A percentile compares a stretch with the other conserved stretches of the same genome.
phyloP scores from a whole-genome alignment of 2,329 filamentous ascomycete species.

The Diaporthe aspalathi region DNA sequence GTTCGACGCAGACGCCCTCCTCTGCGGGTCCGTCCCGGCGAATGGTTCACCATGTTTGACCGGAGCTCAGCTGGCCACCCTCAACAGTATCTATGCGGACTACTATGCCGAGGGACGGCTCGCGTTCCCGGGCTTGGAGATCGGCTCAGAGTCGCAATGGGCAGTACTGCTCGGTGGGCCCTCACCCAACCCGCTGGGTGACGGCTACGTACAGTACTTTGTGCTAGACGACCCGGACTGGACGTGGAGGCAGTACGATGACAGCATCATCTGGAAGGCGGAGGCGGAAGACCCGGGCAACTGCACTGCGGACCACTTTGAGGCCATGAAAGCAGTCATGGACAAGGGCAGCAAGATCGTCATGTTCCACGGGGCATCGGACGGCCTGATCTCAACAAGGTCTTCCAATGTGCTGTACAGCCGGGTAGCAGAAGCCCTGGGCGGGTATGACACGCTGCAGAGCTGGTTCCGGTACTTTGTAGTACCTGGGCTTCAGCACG shows the following conservation, averaged over 20 bases:
- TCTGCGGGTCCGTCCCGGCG: slow-evolving; percentile 35
- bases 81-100: slow-evolving; percentile 46
- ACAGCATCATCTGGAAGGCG: slow-evolving; percentile 43
- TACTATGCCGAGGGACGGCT: slow-evolving; percentile 39
- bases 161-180: slow-evolving; percentile 40
- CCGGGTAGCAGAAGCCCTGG: slow-evolving; percentile 51
- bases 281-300: slow-evolving; percentile 45
- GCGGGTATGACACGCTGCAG: slow-evolving; percentile 48
- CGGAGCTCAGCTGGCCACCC: slow-evolving; percentile 50
- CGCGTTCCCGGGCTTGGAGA: slow-evolving; percentile 51
- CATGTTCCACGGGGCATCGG: slow-evolving; percentile 55
- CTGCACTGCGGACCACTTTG: slow-evolving; percentile 46
- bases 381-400: slow-evolving; percentile 50
- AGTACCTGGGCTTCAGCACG: slow-evolving; percentile 64
- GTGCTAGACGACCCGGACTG: slow-evolving; percentile 46
- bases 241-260: slow-evolving; percentile 47
- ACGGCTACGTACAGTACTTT: slow-evolving; percentile 46
- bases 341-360: slow-evolving; percentile 54
- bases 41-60: slow-evolving; percentile 36
- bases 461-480: slow-evolving; percentile 64
- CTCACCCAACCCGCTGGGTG: slow-evolving; percentile 42
- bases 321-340: slow-evolving; percentile 45
- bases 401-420: slow-evolving; percentile 50
- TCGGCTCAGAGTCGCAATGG: slow-evolving; percentile 56
- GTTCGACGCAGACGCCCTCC: slow-evolving; percentile 49